Percentiles rank a stretch among this genome's conserved stretches.
phyloP scores from a whole-genome alignment of 345 rosid genomes.

The Aegle marmelos region DNA sequence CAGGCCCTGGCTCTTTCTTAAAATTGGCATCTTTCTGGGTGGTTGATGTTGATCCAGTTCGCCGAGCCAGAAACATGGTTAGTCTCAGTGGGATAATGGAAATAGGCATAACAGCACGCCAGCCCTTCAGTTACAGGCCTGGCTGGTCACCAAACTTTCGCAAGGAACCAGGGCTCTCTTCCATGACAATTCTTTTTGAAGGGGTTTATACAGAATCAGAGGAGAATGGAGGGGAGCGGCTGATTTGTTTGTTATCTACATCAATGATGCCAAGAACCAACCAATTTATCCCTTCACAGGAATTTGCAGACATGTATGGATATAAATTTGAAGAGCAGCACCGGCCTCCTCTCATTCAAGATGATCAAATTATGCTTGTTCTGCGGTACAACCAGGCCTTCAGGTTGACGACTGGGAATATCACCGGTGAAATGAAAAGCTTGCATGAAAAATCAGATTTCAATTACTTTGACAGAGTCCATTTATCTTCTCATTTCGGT shows the following conservation, averaged over 20 bases:
- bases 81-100: not conserved
- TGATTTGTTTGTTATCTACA: not conserved
- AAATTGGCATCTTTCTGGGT: conserved; percentile 19
- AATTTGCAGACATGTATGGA: not conserved
- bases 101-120: not conserved
- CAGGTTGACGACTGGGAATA: not conserved
- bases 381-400: not conserved
- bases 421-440: conserved; percentile 3
- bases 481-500: not conserved
- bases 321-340: not conserved
- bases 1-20: not conserved
- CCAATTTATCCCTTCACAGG: not conserved
- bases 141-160: not conserved
- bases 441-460: not conserved
- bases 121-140: not conserved
- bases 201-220: not conserved
- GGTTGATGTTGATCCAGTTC: conserved; percentile 7
- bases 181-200: not conserved
- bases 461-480: not conserved
- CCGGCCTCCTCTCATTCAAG: not conserved
- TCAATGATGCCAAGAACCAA: not conserved
- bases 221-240: conserved; percentile 1
- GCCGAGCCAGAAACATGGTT: not conserved
- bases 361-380: not conserved
- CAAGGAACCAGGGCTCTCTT: not conserved